Evolutionary conservation across 768 basidiomycete genomes (phyloP).

Genomic region (Exidia glandulosa): DNA sequence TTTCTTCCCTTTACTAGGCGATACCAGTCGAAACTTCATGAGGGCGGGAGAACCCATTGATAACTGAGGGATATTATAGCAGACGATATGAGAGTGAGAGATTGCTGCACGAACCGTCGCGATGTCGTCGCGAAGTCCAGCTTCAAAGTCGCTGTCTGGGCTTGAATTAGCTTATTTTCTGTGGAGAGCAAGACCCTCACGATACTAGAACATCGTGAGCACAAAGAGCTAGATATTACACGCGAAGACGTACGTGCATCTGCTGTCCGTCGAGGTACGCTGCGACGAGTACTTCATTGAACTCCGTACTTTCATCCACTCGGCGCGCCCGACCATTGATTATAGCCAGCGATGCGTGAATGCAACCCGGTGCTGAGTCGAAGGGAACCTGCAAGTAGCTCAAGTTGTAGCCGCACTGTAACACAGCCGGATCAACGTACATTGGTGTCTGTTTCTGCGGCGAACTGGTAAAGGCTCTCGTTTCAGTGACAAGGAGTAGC

Average conservation of each 20-base stretch:
- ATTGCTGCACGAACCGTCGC: constrained; percentile 32
- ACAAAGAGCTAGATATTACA: constrained; percentile 1
- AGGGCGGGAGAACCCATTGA: constrained; percentile 66
- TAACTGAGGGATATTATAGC: constrained; percentile 16
- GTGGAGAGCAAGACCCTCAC: constrained; percentile 43
- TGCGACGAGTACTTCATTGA: constrained; percentile 73
- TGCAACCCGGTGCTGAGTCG: constrained; percentile 44
- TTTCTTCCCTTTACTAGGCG: constrained; percentile 27
- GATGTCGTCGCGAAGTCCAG: constrained; percentile 58
- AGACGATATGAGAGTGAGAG: not conserved
- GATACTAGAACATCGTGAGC: not conserved
- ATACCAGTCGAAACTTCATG: constrained; percentile 58
- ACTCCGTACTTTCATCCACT: constrained; percentile 28
- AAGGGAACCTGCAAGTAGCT: constrained; percentile 29
- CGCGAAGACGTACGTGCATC: constrained; percentile 53
- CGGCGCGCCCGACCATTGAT: constrained; percentile 46
- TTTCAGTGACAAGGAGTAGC: not conserved
- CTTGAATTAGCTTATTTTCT: constrained; percentile 19
- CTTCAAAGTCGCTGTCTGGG: constrained; percentile 42
- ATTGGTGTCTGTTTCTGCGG: constrained; percentile 66
- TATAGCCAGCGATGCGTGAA: constrained; percentile 43
- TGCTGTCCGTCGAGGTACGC: constrained; percentile 80
- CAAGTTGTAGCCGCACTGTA: not conserved
- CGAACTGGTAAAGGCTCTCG: constrained; percentile 38
- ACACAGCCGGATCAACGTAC: constrained; percentile 15